Base-by-base conservation (phyloP, 2,329 filamentous ascomycete genomes). In the Apiospora malaysiana region DNA sequence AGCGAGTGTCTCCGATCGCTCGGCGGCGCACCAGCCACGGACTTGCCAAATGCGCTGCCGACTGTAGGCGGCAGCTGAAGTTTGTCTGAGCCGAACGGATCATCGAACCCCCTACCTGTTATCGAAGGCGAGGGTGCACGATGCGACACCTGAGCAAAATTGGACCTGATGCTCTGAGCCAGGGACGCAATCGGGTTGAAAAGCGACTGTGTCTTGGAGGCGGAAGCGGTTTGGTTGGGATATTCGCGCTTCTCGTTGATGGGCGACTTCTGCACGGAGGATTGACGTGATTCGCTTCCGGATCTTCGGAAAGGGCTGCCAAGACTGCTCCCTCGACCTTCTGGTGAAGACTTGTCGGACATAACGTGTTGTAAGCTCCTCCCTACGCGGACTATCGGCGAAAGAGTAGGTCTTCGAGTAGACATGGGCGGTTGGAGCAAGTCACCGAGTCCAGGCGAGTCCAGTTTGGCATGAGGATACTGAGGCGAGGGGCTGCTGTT, bases 321-420 rank as follows among this genome's bases (percentile, higher is more conserved):
- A 2, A 90, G 79, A 14, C 85, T 84, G 45, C 83, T 82, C 59
- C 87, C 85, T n/a, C 82, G 82, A 8, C 79, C 82, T 68, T 86
- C 85, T 1, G 88, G 88, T 0, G 88, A 89, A 0, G 88, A 87
- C 9, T 87, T 86, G 73, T 90, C 88, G 0, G 88, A 89, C 14
- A 88, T 88, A 47, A 90, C 85, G 71, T 84, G 88, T 75, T 90
- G 88, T 18, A 90, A 78, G 42, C 85, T 87, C 66, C 86, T 82
- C 3, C 88, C 88, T 37, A 84, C 88, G 65, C 88, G 83, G n/a
- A 90, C 85, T 46, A 89, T 89, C 1, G 88, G 87, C 6, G 88
- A 89, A 0, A 90, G 80, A 7, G 81, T 82, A 37, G 86, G 1
- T 77, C 78, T 79, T 16, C 81, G 66, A 9, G 42, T 47, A 46